These are phyloP conservation scores for Viola pubescens DNA, from an alignment of 441 rosid species.

Conservation along the genomic window DNA sequence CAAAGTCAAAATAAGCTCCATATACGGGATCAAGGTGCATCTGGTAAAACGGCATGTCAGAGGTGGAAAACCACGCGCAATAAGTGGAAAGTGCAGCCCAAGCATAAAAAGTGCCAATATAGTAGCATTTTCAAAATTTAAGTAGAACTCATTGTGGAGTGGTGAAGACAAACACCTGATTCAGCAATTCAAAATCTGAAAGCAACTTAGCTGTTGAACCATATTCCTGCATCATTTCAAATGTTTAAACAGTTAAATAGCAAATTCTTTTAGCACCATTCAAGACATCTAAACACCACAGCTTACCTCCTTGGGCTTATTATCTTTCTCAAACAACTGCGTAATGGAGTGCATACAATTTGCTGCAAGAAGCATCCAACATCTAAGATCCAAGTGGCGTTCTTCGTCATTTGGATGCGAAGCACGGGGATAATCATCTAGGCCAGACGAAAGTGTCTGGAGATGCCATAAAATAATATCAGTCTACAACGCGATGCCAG, in stretches of 20 bases:
- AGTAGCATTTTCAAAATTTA: not conserved
- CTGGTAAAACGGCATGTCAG: constrained; percentile 36
- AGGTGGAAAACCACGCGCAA: constrained; percentile 2
- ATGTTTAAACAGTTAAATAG: constrained; percentile 17
- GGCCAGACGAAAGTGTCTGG: constrained; percentile 88
- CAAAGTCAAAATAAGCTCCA: constrained; percentile 94
- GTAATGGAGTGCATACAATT: constrained; percentile 81
- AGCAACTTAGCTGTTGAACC: constrained; percentile 62
- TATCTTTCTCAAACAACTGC: constrained; percentile 43
- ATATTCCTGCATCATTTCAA: constrained; percentile 56
- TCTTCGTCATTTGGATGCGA: constrained; percentile 93
- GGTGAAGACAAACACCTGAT: constrained; percentile 62
- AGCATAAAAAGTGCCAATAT: not conserved
- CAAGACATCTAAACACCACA: constrained; percentile 3
- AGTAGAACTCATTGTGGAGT: not conserved
- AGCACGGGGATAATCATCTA: constrained; percentile 98
- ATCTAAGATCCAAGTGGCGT: constrained; percentile 95
- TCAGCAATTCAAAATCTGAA: constrained; percentile 68
- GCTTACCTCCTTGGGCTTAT: constrained; percentile 43
- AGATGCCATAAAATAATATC: constrained; percentile 26
- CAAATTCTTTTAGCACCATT: not conserved
- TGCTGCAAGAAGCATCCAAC: constrained; percentile 99
- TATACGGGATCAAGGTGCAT: constrained; percentile 73
- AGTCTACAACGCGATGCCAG: constrained; percentile 6
- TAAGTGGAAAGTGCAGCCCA: not conserved